phyloP scores from a whole-genome alignment of 805 yeast genomes.

The Komagataella kurtzmanii region DNA sequence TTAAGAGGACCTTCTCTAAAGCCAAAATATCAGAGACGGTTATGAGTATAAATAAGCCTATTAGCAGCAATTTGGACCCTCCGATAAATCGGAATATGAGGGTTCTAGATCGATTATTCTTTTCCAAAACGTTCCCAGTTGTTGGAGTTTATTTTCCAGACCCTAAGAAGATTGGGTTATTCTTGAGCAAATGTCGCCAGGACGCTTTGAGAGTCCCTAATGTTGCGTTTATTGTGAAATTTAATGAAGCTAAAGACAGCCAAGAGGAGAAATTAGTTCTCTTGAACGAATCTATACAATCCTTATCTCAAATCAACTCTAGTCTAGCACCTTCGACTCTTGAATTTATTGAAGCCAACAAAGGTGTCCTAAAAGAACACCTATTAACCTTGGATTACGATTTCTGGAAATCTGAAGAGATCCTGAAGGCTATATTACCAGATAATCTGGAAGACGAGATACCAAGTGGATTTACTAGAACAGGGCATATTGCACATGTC shows the following conservation, averaged over 20 bases:
- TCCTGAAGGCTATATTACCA: slow-evolving; percentile 67
- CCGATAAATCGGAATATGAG: slow-evolving; percentile 60
- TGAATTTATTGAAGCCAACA: slow-evolving; percentile 30
- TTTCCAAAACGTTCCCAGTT: slow-evolving; percentile 40
- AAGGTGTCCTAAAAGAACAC: slow-evolving; percentile 37
- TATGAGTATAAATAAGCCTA: background rate
- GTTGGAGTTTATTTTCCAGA: slow-evolving; percentile 62
- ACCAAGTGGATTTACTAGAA: slow-evolving; percentile 85
- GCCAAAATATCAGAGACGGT: background rate
- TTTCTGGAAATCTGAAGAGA: slow-evolving; percentile 86
- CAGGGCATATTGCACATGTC: slow-evolving; percentile 93
- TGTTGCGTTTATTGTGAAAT: slow-evolving; percentile 51
- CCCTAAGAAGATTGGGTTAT: slow-evolving; percentile 43
- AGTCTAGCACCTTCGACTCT: slow-evolving; percentile 28
- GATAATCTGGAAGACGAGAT: slow-evolving; percentile 51
- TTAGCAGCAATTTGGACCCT: slow-evolving; percentile 22
- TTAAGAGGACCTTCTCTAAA: background rate
- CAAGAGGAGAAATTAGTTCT: slow-evolving; percentile 39
- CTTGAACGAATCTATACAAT: slow-evolving; percentile 36
- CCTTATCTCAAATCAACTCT: slow-evolving; percentile 20
- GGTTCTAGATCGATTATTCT: slow-evolving; percentile 52
- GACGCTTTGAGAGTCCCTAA: slow-evolving; percentile 65
- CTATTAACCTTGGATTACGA: slow-evolving; percentile 49
- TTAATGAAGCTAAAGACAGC: slow-evolving; percentile 18
- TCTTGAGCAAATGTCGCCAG: slow-evolving; percentile 41